A percentile compares a stretch with the other conserved stretches of the same genome.
phyloP scores from a whole-genome alignment of 169 alveolate species.

The Miamiensis avidus region DNA sequence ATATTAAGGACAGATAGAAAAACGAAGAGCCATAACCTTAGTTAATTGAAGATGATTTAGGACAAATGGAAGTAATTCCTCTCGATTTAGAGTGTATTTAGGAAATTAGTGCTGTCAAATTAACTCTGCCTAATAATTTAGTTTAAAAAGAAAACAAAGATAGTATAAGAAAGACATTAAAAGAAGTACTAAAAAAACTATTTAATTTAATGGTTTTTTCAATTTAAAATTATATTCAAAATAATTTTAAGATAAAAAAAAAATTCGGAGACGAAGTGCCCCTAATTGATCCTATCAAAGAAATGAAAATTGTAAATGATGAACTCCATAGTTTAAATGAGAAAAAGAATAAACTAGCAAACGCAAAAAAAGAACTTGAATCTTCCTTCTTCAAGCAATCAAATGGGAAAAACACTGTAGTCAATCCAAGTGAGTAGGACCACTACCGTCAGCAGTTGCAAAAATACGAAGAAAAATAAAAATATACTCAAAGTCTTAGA shows the following conservation, averaged over 20 bases:
- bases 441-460: no score
- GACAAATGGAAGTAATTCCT: constrained; percentile 22
- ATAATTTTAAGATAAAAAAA: constrained; percentile 33
- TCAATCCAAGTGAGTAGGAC: no score
- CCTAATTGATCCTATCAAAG: constrained; percentile 92
- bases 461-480: constrained; percentile 39
- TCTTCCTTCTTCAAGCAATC: no score
- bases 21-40: constrained; percentile 30
- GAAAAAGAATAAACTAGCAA: constrained; percentile 53
- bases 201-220: constrained; percentile 47
- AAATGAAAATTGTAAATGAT: constrained; percentile 87
- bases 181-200: constrained; percentile 67
- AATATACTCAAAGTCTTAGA: constrained; percentile 25
- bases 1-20: constrained; percentile 13
- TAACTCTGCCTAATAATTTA: constrained; percentile 65
- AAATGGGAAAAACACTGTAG: no score
- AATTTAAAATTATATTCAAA: constrained; percentile 25
- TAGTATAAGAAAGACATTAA: constrained; percentile 59
- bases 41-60: constrained; percentile 10
- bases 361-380: constrained; percentile 9
- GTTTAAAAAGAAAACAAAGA: constrained; percentile 55
- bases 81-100: constrained; percentile 35
- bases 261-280: constrained; percentile 65
- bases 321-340: constrained; percentile 56
- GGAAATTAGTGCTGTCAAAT: constrained; percentile 58